Conservation (phyloP, 1,139 yeast genomes). For the Suhomyces panamericanus region DNA sequence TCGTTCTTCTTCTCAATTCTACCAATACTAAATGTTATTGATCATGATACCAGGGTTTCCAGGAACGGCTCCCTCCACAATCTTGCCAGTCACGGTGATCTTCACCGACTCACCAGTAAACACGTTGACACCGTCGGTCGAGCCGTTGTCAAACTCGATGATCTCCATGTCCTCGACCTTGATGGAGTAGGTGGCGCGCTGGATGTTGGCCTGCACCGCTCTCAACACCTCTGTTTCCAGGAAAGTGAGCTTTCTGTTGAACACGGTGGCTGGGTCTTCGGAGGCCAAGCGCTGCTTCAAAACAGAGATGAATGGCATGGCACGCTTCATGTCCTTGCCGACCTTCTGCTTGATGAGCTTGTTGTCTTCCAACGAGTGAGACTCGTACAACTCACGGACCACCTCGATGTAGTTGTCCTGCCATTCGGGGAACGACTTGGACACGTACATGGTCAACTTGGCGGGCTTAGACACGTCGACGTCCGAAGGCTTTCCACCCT, state of each 20-base stretch:
- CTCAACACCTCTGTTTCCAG: conserved; percentile 71
- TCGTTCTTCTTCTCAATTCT: background rate
- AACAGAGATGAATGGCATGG: conserved; percentile 93
- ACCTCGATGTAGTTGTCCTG: conserved; percentile 84
- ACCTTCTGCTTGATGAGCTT: conserved; percentile 60
- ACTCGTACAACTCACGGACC: conserved; percentile 75
- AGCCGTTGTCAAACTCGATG: conserved; percentile 61
- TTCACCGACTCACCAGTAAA: conserved; percentile 71
- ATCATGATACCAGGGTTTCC: conserved; percentile 89
- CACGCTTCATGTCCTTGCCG: conserved; percentile 86
- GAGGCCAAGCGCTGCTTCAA: conserved; percentile 74
- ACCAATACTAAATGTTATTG: conserved; percentile 46
- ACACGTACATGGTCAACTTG: conserved; percentile 67
- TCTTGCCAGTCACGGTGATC: conserved; percentile 61
- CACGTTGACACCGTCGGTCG: conserved; percentile 61
- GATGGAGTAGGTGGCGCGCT: conserved; percentile 66
- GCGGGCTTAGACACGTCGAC: conserved; percentile 75
- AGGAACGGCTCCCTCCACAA: conserved; percentile 82
- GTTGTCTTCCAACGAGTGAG: conserved; percentile 60
- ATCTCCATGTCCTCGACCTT: conserved; percentile 55
- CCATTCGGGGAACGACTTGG: conserved; percentile 94
- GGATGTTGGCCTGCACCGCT: conserved; percentile 54
- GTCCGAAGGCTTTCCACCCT: conserved; percentile 74
- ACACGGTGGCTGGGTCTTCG: conserved; percentile 73
- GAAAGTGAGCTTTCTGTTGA: conserved; percentile 82